Conservation (phyloP, 345 rosid genomes). For the Combretum micranthum region DNA sequence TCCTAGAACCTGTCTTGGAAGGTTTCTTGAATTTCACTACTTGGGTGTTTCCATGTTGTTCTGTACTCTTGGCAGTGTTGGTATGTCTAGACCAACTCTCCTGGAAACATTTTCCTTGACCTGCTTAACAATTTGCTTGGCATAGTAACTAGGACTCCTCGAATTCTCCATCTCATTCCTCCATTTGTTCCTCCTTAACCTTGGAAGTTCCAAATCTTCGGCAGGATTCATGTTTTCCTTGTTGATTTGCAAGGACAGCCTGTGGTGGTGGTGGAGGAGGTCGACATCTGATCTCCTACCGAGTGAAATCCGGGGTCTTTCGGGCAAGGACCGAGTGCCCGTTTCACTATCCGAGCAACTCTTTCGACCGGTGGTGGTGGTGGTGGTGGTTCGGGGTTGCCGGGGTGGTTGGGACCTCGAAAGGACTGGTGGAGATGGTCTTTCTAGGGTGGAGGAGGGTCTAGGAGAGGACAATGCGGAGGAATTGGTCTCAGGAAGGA, state of each 20-base stretch:
- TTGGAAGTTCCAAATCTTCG: slow-evolving; percentile 26
- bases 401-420: slow-evolving; percentile 14
- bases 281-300: slow-evolving; percentile 73
- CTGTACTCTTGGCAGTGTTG: slow-evolving; percentile 46
- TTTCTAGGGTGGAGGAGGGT: slow-evolving; percentile 21
- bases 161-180: slow-evolving; percentile 46
- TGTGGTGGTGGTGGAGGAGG: slow-evolving; percentile 40
- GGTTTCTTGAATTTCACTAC: slow-evolving; percentile 38
- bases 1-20: slow-evolving; percentile 20
- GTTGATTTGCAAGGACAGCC: slow-evolving; percentile 71
- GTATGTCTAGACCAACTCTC: slow-evolving; percentile 77
- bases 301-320: slow-evolving; percentile 73
- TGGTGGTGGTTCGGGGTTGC: slow-evolving; percentile 16
- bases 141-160: slow-evolving; percentile 53
- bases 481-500: slow-evolving; percentile 55
- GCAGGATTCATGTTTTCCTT: slow-evolving; percentile 45
- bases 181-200: slow-evolving; percentile 34
- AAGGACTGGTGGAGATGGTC: slow-evolving; percentile 13
- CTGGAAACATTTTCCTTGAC: slow-evolving; percentile 60
- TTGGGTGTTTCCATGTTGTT: slow-evolving; percentile 29
- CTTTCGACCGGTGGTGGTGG: slow-evolving; percentile 2
- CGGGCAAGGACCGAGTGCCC: slow-evolving; percentile 70
- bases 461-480: slow-evolving; percentile 31
- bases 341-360: slow-evolving; percentile 17
- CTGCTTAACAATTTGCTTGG: slow-evolving; percentile 74